These are phyloP conservation scores for Saccharomyces hybrid DNA, from an alignment of 1,139 yeast species.

Conservation along the genomic window DNA sequence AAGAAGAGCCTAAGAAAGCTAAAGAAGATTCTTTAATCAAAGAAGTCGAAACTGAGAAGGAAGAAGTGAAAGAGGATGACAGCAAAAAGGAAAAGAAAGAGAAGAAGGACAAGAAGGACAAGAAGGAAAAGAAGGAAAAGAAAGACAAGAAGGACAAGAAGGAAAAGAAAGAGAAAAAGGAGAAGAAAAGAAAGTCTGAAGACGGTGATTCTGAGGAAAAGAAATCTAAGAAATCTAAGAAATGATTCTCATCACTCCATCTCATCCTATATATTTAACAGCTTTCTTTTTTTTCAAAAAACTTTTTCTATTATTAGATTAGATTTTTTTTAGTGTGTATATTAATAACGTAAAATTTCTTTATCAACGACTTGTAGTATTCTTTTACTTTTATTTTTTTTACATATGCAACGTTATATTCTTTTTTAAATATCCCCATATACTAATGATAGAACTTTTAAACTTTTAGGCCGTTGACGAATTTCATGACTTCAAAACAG, in stretches of 20 bases:
- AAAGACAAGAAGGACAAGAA: constrained; percentile 61
- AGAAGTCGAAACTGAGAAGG: constrained; percentile 35
- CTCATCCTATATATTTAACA: background rate
- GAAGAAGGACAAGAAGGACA: constrained; percentile 46
- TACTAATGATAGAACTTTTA: background rate
- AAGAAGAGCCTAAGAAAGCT: constrained; percentile 31
- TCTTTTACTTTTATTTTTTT: background rate
- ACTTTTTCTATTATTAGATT: background rate
- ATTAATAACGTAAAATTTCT: constrained; percentile 1
- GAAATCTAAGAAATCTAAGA: constrained; percentile 51
- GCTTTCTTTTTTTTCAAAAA: background rate
- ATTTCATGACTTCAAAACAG: constrained; percentile 3
- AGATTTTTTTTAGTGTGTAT: background rate
- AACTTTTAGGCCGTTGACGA: background rate
- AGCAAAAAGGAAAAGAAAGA: constrained; percentile 39
- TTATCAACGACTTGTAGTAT: background rate
- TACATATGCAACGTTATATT: background rate
- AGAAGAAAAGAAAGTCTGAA: constrained; percentile 57
- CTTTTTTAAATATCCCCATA: background rate
- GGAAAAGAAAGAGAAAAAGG: constrained; percentile 60
- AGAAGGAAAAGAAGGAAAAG: constrained; percentile 49
- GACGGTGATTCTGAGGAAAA: constrained; percentile 48
- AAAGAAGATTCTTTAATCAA: constrained; percentile 29
- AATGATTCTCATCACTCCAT: constrained; percentile 18
- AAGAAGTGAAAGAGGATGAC: constrained; percentile 12